Base-by-base conservation (phyloP, 768 basidiomycete species). In the Phaeotremella fagi region DNA sequence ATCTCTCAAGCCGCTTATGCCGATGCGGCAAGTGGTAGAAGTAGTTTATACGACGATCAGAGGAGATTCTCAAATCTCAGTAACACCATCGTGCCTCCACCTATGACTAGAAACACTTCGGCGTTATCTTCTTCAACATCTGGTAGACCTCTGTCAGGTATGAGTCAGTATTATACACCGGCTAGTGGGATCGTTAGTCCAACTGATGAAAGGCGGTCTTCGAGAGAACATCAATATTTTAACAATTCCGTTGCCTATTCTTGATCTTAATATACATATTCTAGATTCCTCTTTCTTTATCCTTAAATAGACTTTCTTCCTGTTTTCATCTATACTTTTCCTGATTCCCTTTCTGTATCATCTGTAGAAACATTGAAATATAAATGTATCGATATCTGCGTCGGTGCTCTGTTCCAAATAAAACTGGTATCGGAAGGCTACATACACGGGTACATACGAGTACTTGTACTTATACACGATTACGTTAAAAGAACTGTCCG, bases 91-190 rank as follows among this genome's bases (percentile, higher is more conserved):
- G 7, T 6, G 6, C 18, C 38, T 14, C 38, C 38, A 22, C 12
- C 12, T 9, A 41, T 41, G 38, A 41, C 38, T 12, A 11, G 26
- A 16, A 33, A 33, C 18, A 31, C n/a, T 14, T 27, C 24, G 20
- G 33, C 18, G 20, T 25, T 45, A n/a, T 31, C 47, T 27, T 48
- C 50, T 3, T 38, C 55, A 35, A 36, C 45, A 1, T 43, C 36
- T 33, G 45, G 50, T 25, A 31, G 52, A 54, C 57, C 48, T 11
- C 33, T 26, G 18, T 52, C 50, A 22, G 57, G 57, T 12, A 36
- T 50, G 20, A 54, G 48, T 28, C 48, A 54, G 20, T 59, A 59
- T 42, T 58, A 58, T 45, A 58, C 57, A 14, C 57, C 51, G 2
- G 46, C 54, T n/a, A 50, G 37, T 15, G 54, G 43, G 12, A n/a